A percentile compares a stretch with the other conserved stretches of the same genome.
Evolutionary conservation across 768 basidiomycete species (phyloP).

Genomic region (Amanita polypyramis): DNA sequence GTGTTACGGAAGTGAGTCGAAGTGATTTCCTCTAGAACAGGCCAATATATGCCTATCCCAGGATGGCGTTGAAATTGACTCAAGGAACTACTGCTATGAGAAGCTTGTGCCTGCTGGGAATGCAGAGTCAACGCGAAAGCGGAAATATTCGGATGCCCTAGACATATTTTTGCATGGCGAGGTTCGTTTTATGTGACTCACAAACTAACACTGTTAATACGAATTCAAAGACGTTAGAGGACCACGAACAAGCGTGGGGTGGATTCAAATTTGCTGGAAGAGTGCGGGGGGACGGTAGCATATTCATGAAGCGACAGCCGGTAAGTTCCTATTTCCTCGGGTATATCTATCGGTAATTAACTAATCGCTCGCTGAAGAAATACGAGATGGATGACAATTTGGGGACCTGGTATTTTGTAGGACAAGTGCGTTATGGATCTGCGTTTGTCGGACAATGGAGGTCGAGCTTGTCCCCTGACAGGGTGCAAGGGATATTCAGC

Average conservation of each 20-base stretch:
- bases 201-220: constrained; percentile 9
- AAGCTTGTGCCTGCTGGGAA: constrained; percentile 11
- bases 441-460: constrained; percentile 48
- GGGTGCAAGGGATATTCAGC: constrained; percentile 46
- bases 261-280: constrained; percentile 51
- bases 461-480: constrained; percentile 22
- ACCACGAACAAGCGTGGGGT: constrained; percentile 56
- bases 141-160: constrained; percentile 14
- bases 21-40: not conserved
- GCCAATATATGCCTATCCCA: not conserved
- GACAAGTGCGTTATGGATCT: constrained; percentile 35
- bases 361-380: constrained; percentile 23
- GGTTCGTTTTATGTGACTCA: constrained; percentile 18
- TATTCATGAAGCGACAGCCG: constrained; percentile 52
- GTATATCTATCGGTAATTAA: not conserved
- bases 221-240: constrained; percentile 33
- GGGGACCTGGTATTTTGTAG: constrained; percentile 50
- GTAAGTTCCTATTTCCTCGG: constrained; percentile 25
- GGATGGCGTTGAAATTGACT: constrained; percentile 11
- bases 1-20: constrained; percentile 11
- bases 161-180: constrained; percentile 31
- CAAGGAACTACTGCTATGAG: constrained; percentile 17
- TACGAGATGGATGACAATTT: constrained; percentile 24
- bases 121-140: not conserved
- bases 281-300: constrained; percentile 46